Base-by-base conservation (phyloP, 139 green algal species). In the Tetraselmis chui region DNA sequence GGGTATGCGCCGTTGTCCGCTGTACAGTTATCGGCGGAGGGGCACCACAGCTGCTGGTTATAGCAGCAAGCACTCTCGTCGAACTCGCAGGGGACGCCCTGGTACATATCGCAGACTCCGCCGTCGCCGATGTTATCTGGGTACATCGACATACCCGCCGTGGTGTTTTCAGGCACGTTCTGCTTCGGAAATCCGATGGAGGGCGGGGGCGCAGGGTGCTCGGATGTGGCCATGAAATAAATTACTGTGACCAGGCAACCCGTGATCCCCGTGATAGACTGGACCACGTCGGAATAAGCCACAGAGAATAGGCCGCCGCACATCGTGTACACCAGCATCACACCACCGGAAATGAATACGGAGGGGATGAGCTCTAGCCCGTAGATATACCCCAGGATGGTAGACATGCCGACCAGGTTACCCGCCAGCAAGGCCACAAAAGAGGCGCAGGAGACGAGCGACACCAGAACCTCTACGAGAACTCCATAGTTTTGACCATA, bases 1-100 rank as follows among this genome's bases (percentile, higher is more conserved):
- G 87, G 82, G 77, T 86, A 90, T 0, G 84, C 87, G 75, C 45
- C 87, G 84, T 87, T 87, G 84, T 90, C 87, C 76, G 79, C 85
- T 23, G 81, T 84, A 75, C n/a, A n/a, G 76, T n/a, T 27, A 22
- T 59, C 79, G 1, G 83, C 80, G 26, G 27, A 30, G 5, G 78
- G 76, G 67, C 45, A 67, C 79, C 79, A 83, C 59, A 78, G 77
- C 27, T 45, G 32, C 27, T 58, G 5, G 79, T 83, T 83, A 45
- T 83, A 83, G 79, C 79, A 83, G 80, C 45, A 67, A 23, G n/a
- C 80, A 31, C 26, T 32, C 24, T 31, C 25, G 18, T 81, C 18
- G 28, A 67, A 67, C 45, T 67, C 28, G 75, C 81, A 78, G 2
- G 75, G 75, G 1, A 85, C 11, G 28, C 81, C 81, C 32, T 83